These are phyloP conservation scores for Tieghemostelium lacteum DNA, from an alignment of 78 protist genomes.

Conservation along the genomic window DNA sequence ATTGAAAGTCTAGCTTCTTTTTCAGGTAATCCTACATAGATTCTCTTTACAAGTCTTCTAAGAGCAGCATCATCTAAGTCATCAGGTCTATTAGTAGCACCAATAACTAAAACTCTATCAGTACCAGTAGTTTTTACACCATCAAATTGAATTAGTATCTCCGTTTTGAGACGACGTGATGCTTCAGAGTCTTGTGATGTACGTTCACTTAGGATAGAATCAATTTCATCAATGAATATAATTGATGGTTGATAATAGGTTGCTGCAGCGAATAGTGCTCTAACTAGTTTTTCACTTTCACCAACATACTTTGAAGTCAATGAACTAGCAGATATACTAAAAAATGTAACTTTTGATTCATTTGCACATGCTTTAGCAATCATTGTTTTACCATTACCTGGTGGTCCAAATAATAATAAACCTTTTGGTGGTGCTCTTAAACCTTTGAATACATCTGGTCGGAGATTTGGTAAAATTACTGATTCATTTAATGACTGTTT, in stretches of 20 bases:
- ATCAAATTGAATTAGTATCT: slow-evolving; percentile 85
- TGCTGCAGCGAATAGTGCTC: slow-evolving; percentile 92
- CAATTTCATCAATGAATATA: slow-evolving; percentile 95
- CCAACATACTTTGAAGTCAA: slow-evolving; percentile 92
- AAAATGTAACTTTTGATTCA: slow-evolving; percentile 94
- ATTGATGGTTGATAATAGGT: slow-evolving; percentile 81
- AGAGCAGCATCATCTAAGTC: slow-evolving; percentile 96
- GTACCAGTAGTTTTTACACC: slow-evolving; percentile 58
- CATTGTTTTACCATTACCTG: slow-evolving; percentile 89
- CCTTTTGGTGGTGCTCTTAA: slow-evolving; percentile 85
- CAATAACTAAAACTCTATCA: slow-evolving; percentile 80
- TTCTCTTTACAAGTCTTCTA: slow-evolving; percentile 86
- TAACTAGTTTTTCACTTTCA: slow-evolving; percentile 92
- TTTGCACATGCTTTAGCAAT: slow-evolving; percentile 97
- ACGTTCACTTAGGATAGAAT: slow-evolving; percentile 85
- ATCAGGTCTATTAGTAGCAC: slow-evolving; percentile 96
- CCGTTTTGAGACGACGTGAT: slow-evolving; percentile 87
- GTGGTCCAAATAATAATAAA: slow-evolving; percentile 90
- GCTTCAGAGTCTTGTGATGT: slow-evolving; percentile 75
- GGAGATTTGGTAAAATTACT: slow-evolving; percentile 75
- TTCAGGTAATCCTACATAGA: slow-evolving; percentile 93
- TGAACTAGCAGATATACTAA: slow-evolving; percentile 93
- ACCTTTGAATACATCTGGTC: slow-evolving; percentile 85
- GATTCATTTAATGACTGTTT: slow-evolving; percentile 83
- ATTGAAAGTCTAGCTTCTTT: slow-evolving; percentile 73